Percentiles rank a stretch among this genome's conserved stretches.
These are phyloP conservation scores for Monilinia aucupariae DNA, from an alignment of 2,329 filamentous ascomycete species.

Conservation along the genomic window DNA sequence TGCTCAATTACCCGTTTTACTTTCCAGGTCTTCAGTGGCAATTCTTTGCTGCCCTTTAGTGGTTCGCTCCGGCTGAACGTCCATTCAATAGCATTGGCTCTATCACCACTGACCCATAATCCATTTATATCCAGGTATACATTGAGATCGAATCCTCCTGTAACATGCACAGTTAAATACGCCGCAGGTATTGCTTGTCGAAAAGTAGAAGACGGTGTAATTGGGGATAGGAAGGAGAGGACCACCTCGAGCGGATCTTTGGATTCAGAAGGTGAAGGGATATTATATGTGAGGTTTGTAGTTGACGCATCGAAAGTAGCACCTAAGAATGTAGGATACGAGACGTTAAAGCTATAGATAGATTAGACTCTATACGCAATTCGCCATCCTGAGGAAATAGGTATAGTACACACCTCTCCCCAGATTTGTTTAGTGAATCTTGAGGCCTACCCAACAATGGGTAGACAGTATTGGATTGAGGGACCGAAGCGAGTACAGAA, in stretches of 20 bases:
- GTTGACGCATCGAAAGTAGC: constrained; percentile 64
- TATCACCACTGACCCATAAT: constrained; percentile 76
- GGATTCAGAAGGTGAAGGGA: constrained; percentile 42
- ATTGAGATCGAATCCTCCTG: constrained; percentile 59
- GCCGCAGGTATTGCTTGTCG: constrained; percentile 55
- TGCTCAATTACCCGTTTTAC: constrained; percentile 56
- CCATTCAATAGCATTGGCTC: constrained; percentile 66
- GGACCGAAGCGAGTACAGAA: constrained; percentile 56
- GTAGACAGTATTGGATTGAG: constrained; percentile 54
- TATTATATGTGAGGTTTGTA: constrained; percentile 61
- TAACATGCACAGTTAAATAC: constrained; percentile 66
- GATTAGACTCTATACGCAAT: constrained; percentile 5
- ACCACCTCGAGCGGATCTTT: constrained; percentile 47
- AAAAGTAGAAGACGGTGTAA: constrained; percentile 33
- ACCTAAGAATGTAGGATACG: constrained; percentile 54
- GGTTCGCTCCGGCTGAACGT: constrained; percentile 46
- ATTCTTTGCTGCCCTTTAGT: constrained; percentile 36
- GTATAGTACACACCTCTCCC: constrained; percentile 34
- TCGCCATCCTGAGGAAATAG: neutral
- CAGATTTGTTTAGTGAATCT: constrained; percentile 47
- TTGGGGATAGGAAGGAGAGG: constrained; percentile 48
- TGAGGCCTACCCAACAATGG: constrained; percentile 61
- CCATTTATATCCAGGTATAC: constrained; percentile 65
- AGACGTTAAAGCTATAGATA: constrained; percentile 47
- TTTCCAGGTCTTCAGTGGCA: constrained; percentile 59